phyloP scores from a whole-genome alignment of 192 early-diverging fungal genomes.

The Phycomyces blakesleeanus region DNA sequence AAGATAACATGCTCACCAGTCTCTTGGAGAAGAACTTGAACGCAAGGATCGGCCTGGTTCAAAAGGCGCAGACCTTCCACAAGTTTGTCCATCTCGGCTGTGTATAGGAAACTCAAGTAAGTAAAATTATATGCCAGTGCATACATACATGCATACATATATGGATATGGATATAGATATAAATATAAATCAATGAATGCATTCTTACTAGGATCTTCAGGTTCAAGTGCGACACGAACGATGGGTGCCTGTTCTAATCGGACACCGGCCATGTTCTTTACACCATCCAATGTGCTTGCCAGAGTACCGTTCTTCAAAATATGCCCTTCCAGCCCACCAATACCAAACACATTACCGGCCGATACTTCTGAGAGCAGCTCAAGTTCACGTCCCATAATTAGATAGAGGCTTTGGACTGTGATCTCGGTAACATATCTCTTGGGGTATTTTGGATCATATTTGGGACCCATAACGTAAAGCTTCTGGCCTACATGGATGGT shows the following conservation, averaged over 20 bases:
- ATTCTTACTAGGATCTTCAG: constrained; percentile 69
- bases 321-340: constrained; percentile 81
- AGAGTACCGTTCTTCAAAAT: constrained; percentile 96
- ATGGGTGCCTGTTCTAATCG: constrained; percentile 75
- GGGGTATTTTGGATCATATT: constrained; percentile 73
- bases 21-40: constrained; percentile 87
- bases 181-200: background rate
- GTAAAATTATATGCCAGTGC: no score
- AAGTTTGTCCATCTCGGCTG: constrained; percentile 80
- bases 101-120: no score
- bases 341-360: constrained; percentile 96
- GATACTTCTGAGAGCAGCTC: constrained; percentile 77
- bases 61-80: constrained; percentile 82
- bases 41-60: constrained; percentile 93
- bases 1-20: constrained; percentile 97
- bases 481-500: constrained; percentile 82
- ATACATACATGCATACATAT: no score
- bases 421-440: constrained; percentile 63
- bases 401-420: constrained; percentile 73
- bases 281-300: constrained; percentile 57
- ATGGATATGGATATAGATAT: background rate
- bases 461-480: constrained; percentile 89
- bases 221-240: constrained; percentile 94
- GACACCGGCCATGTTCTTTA: constrained; percentile 75
- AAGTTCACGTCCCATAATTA: constrained; percentile 97